Conservation (phyloP, 177 flowering plant species). For the Vitis hybrid region DNA sequence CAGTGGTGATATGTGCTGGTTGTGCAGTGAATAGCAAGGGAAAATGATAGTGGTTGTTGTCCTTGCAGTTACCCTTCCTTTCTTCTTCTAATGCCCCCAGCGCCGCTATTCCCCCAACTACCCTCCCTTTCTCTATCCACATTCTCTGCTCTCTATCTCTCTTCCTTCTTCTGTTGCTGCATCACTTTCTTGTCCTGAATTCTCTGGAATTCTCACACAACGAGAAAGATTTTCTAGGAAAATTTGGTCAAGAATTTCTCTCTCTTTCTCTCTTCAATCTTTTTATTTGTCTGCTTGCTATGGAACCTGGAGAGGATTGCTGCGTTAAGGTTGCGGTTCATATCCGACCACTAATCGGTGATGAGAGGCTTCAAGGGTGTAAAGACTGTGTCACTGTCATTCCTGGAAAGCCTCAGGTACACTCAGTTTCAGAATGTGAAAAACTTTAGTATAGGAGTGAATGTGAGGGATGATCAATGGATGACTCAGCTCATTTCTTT, state of each 20-base stretch:
- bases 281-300: conserved; percentile 15
- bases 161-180: conserved; percentile 17
- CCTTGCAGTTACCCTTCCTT: conserved; percentile 17
- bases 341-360: conserved; percentile 81
- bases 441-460: not conserved
- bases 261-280: conserved; percentile 13
- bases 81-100: conserved; percentile 11
- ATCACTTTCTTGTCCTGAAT: conserved; percentile 29
- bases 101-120: conserved; percentile 28
- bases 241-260: not conserved
- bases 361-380: conserved; percentile 86
- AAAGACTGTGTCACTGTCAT: conserved; percentile 86
- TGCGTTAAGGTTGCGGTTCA: conserved; percentile 96
- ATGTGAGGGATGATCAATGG: not conserved
- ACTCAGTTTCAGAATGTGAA: not conserved
- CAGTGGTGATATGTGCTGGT: conserved; percentile 10
- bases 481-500: no score
- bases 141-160: conserved; percentile 3
- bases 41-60: conserved; percentile 67
- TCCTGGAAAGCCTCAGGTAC: conserved; percentile 88
- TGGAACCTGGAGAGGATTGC: conserved; percentile 78
- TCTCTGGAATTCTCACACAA: conserved; percentile 25
- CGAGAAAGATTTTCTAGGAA: conserved; percentile 27
- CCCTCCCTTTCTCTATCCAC: conserved; percentile 22
- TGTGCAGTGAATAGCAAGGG: conserved; percentile 57